Base-by-base conservation (phyloP, 176 grass and related monocot genomes). In the Avena insularis region DNA sequence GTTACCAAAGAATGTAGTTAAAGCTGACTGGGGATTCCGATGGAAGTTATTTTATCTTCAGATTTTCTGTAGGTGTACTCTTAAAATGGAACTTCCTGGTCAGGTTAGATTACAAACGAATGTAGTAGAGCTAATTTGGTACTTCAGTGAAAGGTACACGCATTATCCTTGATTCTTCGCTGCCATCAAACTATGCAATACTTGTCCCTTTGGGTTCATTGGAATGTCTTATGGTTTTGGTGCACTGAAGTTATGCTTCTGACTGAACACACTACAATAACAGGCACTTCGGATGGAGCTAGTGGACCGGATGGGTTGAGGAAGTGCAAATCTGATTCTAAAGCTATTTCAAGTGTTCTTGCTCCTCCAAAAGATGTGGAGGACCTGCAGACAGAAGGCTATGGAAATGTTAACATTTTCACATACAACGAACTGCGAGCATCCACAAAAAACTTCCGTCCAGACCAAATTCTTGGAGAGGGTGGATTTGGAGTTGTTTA, bases 401-500 rank as follows among this genome's bases (percentile, higher is more conserved):
- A 96, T 80, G 92, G 93, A 40, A 90, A 93, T 87, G 93, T 94
- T 58, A 92, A 91, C 72, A 94, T 96, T 75, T 98, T 98, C 80
- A 94, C 90, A 66, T 98, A 96, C 67, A 84, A 81, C 1, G 92
- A 98, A 80, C 65, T 98, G 80, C 91, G 89, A 85, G 84, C 90
- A 70, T 89, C 93, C 78, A 98, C 96, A 11, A 98, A 96, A 76
- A 98, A 98, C 72, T 98, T 96, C 27, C 89, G 93, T 9, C 90
- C 93, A 45, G 96, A 98, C 75, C 90, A 94, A 65, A 88, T 98
- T 78, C 93, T 98, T 68, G 96, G 96, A 68, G 96, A 94, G 89
- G 96, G 96, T 35, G 96, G 96, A 3, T 98, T 98, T 94, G 96
- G 96, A 78, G 87, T 98, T 80, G 96, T 98, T 33, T 98, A 98